A percentile compares a stretch with the other conserved stretches of the same genome.
Conservation (phyloP, 1,139 yeast genomes). For the Starmera stellimalicola region DNA sequence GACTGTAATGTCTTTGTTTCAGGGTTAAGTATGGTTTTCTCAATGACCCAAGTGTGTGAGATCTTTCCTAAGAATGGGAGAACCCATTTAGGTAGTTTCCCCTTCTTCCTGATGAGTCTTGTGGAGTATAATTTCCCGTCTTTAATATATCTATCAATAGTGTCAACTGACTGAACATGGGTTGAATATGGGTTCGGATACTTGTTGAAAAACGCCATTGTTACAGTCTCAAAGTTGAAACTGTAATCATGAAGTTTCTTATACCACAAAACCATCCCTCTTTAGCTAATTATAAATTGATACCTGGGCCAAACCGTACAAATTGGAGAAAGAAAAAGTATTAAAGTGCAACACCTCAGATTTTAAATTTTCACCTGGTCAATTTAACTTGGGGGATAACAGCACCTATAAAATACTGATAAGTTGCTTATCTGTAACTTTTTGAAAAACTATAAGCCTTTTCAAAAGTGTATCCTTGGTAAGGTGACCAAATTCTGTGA, state of each 20-base stretch:
- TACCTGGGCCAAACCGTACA: too few relatives aligned
- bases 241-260: conserved; percentile 45
- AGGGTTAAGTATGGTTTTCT: conserved; percentile 71
- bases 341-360: too few relatives aligned
- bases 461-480: too few relatives aligned
- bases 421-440: too few relatives aligned
- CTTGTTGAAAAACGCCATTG: conserved; percentile 73
- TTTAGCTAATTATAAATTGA: too few relatives aligned
- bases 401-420: too few relatives aligned
- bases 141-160: conserved; percentile 51
- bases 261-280: conserved; percentile 56
- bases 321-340: too few relatives aligned
- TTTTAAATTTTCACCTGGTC: not conserved
- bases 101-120: conserved; percentile 67
- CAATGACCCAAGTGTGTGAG: conserved; percentile 78
- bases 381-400: too few relatives aligned
- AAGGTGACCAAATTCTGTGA: too few relatives aligned
- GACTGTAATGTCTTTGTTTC: conserved; percentile 44
- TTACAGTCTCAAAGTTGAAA: conserved; percentile 64
- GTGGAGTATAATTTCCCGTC: conserved; percentile 66
- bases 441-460: too few relatives aligned
- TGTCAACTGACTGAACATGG: conserved; percentile 85
- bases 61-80: conserved; percentile 68
- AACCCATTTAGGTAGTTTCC: conserved; percentile 74
- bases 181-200: conserved; percentile 87